Evolutionary conservation across 768 basidiomycete species (phyloP), one percentile per base, ranked within the genome.

Genomic region (Trametopsis cervina): DNA sequence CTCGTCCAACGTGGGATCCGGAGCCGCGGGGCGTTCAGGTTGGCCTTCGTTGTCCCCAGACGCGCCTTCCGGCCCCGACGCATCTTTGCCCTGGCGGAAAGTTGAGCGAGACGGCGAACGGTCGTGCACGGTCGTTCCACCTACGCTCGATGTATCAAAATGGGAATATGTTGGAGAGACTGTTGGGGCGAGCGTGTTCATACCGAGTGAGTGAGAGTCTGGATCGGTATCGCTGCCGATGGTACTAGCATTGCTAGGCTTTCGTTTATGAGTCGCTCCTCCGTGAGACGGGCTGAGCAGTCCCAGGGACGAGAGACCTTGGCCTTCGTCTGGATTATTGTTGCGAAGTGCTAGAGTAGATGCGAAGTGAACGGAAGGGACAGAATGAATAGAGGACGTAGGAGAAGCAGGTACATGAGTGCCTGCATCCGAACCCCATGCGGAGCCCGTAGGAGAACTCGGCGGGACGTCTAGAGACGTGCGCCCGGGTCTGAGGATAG

Each of bases 351-450:
- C 72, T 3, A 79, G 66, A 5, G 80, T 68, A 2, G 77, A 74
- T 25, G 60, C 63, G 50, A 83, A 88, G 26, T 80, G 76, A 0
- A 77, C 73, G 0, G 78, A 78, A 7, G 29, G 29, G 15, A 33
- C 29, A 2, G 83, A 85, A 13, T 70, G 73, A 2, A 72, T 76
- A 0, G 89, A 87, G 9, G 87, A 71, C 0, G 88, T 89, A 1
- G 88, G 89, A 0, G 88, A 90, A 0, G 88, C 86, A 0, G 88
- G 88, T 64, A 73, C 20, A 67, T 66, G 40, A 25, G 37, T 59
- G 29, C 22, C 29, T 39, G 75, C 74, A n/a, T 73, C 71, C 5
- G 69, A 67, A 1, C 71, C 63, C 2, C 54, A 56, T 27, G 56
- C 56, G 0, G 63, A 62, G 51, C 38, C 15, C 45, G 58, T 17